A percentile compares a stretch with the other conserved stretches of the same genome.
phyloP scores from a whole-genome alignment of 176 grass and related monocot species.

The Ensete ventricosum region DNA sequence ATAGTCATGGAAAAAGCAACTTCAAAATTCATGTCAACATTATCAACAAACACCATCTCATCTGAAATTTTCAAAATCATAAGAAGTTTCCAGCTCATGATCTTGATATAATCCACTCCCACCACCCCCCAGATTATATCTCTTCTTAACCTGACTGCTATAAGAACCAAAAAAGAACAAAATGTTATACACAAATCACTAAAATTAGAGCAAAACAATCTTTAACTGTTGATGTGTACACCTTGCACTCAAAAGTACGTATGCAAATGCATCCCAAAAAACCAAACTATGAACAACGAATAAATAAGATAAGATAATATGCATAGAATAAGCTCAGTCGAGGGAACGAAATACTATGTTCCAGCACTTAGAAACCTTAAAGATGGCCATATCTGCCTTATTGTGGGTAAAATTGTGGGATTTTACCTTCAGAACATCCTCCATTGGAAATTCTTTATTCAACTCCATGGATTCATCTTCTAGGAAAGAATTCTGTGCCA shows the following conservation, averaged over 20 bases:
- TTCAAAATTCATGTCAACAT: too few species aligned
- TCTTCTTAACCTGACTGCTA: too few species aligned
- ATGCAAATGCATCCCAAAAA: background rate
- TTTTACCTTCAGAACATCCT: slow-evolving; percentile 13
- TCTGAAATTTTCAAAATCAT: too few species aligned
- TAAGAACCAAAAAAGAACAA: too few species aligned
- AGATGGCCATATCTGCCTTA: background rate
- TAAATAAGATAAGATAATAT: background rate
- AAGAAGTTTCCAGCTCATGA: too few species aligned
- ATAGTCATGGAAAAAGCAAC: too few species aligned
- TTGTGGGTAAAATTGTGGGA: background rate
- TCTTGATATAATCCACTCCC: too few species aligned
- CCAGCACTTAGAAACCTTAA: background rate
- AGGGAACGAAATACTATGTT: background rate
- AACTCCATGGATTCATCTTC: background rate
- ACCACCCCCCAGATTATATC: too few species aligned
- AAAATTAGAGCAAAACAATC: too few species aligned
- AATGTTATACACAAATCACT: too few species aligned
- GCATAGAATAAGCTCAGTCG: background rate
- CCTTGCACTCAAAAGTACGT: background rate
- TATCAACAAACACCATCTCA: too few species aligned
- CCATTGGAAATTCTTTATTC: background rate
- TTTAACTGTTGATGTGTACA: background rate
- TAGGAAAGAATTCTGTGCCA: background rate
- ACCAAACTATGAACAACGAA: background rate